These are phyloP conservation scores for Beauveria rudraprayagi DNA, from an alignment of 2,329 filamentous ascomycete species.

Conservation along the genomic window DNA sequence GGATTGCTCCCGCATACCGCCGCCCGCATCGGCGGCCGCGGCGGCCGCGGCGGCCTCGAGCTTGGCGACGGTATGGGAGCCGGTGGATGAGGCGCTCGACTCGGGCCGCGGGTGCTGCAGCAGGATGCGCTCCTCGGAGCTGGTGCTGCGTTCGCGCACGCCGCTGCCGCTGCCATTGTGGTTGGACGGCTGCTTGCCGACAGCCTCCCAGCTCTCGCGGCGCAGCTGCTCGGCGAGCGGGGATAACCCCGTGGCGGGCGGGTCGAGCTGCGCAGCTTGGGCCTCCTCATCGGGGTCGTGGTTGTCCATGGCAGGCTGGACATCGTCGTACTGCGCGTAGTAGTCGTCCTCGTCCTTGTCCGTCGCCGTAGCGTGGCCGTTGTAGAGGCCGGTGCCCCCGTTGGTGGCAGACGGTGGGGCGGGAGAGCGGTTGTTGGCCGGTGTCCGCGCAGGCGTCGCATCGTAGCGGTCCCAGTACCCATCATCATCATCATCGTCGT, in stretches of 20 bases:
- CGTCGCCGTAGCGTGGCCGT: conserved; percentile 20
- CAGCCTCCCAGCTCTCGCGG: conserved; percentile 19
- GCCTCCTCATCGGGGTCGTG: conserved; percentile 69
- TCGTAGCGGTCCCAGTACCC: conserved; percentile 78
- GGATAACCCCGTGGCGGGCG: conserved; percentile 26
- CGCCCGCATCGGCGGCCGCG: conserved; percentile 22
- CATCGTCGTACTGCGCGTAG: conserved; percentile 66
- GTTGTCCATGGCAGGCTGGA: conserved; percentile 73
- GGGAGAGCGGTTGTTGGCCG: conserved; percentile 53
- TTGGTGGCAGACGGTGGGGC: conserved; percentile 38
- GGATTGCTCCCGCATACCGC: conserved; percentile 48
- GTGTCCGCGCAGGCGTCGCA: conserved; percentile 58
- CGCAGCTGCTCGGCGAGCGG: conserved; percentile 12
- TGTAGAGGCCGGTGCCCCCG: conserved; percentile 11
- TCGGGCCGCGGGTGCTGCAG: conserved; percentile 47
- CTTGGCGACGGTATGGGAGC: conserved; percentile 51
- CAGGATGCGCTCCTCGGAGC: conserved; percentile 20
- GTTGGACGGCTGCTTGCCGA: not conserved
- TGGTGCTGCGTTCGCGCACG: conserved; percentile 7
- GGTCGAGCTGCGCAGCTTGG: conserved; percentile 23
- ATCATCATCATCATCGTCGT: conserved; percentile 62
- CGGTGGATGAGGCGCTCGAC: conserved; percentile 48
- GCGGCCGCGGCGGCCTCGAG: conserved; percentile 48
- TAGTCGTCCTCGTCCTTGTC: conserved; percentile 58
- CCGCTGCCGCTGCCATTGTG: not conserved